Evolutionary conservation across 2,329 filamentous ascomycete species (phyloP).

Genomic region (Seiridium cupressi): DNA sequence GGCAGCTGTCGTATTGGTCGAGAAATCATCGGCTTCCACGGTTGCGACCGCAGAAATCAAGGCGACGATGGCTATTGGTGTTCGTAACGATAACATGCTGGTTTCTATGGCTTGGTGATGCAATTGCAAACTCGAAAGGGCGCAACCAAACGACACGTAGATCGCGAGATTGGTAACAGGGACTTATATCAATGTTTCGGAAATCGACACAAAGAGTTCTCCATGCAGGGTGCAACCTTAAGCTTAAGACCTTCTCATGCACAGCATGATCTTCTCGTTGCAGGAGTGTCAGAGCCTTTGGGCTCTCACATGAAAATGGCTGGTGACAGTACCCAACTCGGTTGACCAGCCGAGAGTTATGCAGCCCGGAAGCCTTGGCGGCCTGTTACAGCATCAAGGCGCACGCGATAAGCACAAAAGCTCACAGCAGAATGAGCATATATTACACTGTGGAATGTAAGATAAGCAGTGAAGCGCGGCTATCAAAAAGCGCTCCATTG

Average conservation of each 20-base stretch:
- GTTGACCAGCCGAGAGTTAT: conserved; percentile 1
- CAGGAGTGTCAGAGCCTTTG: neutral
- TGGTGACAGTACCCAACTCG: conserved; percentile 2
- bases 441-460: too few relatives aligned
- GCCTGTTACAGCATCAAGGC: neutral
- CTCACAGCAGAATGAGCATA: too few relatives aligned
- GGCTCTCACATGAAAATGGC: conserved; percentile 1
- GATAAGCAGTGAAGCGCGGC: neutral
- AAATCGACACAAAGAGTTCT: neutral
- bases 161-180: neutral
- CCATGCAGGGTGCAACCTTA: conserved; percentile 1
- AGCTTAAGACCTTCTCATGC: neutral
- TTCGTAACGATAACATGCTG: neutral
- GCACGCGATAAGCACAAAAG: neutral
- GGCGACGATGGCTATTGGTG: neutral
- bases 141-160: neutral
- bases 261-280: conserved; percentile 2
- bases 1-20: neutral
- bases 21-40: neutral
- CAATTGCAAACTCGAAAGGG: neutral
- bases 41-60: neutral
- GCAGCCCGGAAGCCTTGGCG: neutral
- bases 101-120: neutral
- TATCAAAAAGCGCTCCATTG: neutral
- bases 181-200: neutral